phyloP scores from a whole-genome alignment of 768 basidiomycete species.

The Hysterangium stoloniferum region DNA sequence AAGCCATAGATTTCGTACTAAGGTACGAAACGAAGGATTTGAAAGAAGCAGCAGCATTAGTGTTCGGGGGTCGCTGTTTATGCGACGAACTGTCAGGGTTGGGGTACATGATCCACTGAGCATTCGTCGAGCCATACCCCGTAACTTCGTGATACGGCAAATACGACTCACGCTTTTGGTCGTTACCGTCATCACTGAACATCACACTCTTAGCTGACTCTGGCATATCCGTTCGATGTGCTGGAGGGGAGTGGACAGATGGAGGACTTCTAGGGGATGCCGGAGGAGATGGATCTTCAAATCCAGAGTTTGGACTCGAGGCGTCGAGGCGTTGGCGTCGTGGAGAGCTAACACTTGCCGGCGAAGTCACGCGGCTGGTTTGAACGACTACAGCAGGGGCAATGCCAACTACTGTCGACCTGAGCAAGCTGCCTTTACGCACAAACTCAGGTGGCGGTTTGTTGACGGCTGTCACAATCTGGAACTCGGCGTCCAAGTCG shows the following conservation, averaged over 20 bases:
- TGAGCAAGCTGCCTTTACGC: neutral
- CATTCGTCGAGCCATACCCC: neutral
- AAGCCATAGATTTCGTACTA: conserved; percentile 28
- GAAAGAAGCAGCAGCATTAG: conserved; percentile 39
- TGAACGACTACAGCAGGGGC: neutral
- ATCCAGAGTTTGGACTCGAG: too few relatives aligned
- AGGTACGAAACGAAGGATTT: conserved; percentile 40
- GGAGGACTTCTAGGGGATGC: conserved; percentile 6
- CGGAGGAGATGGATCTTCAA: neutral
- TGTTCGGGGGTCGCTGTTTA: conserved; percentile 24
- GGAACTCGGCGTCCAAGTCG: neutral
- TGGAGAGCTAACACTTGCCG: too few relatives aligned
- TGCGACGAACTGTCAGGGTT: neutral
- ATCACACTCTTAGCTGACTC: conserved; percentile 6
- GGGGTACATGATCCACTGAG: neutral
- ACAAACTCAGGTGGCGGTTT: neutral
- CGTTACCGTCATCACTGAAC: conserved; percentile 2
- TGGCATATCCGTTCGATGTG: conserved; percentile 8
- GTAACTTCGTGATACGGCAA: conserved; percentile 1
- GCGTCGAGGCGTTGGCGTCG: too few relatives aligned
- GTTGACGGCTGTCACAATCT: neutral
- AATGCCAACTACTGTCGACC: neutral
- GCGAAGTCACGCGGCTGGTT: neutral
- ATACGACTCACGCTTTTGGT: neutral
- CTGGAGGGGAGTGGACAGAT: conserved; percentile 3